phyloP scores from a whole-genome alignment of 73 alveolate species.

The Durusdinium trenchii region DNA sequence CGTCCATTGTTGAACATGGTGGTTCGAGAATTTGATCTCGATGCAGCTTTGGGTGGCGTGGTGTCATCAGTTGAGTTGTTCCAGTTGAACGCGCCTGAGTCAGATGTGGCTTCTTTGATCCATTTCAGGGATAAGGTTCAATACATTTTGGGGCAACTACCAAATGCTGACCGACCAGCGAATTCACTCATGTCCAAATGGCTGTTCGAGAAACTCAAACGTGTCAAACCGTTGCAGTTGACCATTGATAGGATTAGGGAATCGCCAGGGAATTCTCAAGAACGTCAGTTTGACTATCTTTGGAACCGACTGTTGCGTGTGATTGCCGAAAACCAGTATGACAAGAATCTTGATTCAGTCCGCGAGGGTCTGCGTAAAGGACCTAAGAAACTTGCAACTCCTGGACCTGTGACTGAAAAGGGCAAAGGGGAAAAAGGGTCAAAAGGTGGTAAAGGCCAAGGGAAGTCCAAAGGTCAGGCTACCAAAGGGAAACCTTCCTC shows the following conservation, averaged over 20 bases:
- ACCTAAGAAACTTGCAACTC: background rate
- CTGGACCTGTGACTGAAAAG: background rate
- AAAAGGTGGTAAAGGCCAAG: background rate
- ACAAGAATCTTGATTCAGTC: background rate
- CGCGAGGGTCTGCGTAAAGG: slow-evolving; percentile 6
- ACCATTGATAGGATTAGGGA: slow-evolving; percentile 9
- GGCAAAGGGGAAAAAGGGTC: background rate
- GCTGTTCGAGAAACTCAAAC: slow-evolving; percentile 13
- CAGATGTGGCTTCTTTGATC: background rate
- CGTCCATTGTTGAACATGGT: background rate
- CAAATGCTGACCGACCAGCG: background rate
- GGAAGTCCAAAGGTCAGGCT: background rate
- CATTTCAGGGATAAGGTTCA: slow-evolving; percentile 2
- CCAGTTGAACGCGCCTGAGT: background rate
- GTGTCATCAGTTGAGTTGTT: background rate
- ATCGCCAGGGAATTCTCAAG: background rate
- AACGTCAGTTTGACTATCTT: background rate
- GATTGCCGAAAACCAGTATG: background rate
- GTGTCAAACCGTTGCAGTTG: background rate
- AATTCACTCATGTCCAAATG: background rate
- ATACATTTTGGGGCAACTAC: slow-evolving; percentile 17
- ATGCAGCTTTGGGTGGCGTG: background rate
- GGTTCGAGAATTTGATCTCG: slow-evolving; percentile 3
- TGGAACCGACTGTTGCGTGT: background rate
- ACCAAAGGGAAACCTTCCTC: too few species aligned